Base-by-base conservation (phyloP, 345 rosid genomes). In the Nephelium lappaceum region DNA sequence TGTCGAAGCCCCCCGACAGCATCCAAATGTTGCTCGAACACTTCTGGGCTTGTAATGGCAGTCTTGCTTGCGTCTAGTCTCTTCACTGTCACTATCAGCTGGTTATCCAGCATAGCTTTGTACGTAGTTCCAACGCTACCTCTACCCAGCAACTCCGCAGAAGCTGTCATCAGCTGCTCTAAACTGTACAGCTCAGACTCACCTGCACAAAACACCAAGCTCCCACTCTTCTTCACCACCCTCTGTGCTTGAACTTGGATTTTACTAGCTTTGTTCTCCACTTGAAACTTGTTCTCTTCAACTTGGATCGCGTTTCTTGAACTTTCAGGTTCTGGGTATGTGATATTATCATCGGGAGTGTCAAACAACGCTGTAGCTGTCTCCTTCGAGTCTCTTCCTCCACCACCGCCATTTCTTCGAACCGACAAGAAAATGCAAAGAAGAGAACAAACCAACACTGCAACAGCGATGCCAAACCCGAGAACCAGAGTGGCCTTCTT, bases 101-200 rank as follows among this genome's bases (percentile, higher is more conserved):
- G 91, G 67, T 86, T 88, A 74, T 91, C 97, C 3, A 96, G 88
- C 38, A 89, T 92, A 12, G 97, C 98, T 87, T 96, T 94, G 73
- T 93, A 96, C 21, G 97, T 92, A 0, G 94, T 93, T 76, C 97
- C 97, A 4, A 93, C 81, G 0, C 89, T 85, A 10, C 99, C 99
- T 81, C 99, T 89, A 43, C 99, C 99, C 4, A 94, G 76, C 71
- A 96, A 80, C 92, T 94, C 99, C 4, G 99, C 99, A 0, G 99
- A 96, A 25, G 93, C 98, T 77, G 92, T 80, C 99, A 94, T 93
- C 53, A 93, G 83, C 87, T 94, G 97, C 82, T 96, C 97, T 53
- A 96, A 41, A 7, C 88, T 89, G 65, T 94, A 96, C 27, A 84
- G 74, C 21, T 85, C 86, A 3, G 81, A 68, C 75, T 82, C 90